Base-by-base conservation (phyloP, 305 asterid species). In the Solanum hybrid region DNA sequence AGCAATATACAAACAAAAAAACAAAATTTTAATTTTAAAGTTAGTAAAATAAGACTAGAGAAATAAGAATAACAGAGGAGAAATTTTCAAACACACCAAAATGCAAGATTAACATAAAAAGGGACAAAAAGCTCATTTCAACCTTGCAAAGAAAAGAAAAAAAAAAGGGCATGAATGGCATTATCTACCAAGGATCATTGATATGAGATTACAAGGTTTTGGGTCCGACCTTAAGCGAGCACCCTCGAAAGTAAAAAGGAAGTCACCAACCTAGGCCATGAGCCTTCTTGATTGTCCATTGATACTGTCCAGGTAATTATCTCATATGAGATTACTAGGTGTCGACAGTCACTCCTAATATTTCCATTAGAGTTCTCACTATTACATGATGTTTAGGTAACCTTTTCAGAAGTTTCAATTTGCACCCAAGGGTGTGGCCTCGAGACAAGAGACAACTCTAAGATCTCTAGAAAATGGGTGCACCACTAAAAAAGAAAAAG, bases 1-100 rank as follows among this genome's bases (percentile, higher is more conserved):
- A 96, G 82, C 5, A 91, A 90, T 51, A 20, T 28, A 79, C 82
- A 61, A 61, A 61, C 73, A 61, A 61, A 61, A 40, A 33, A 84
- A 51, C 2, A 82, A 10, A 78, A 26, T 22, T 22, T 7, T 6
- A 8, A 10, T 20, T 22, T 7, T 9, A 5, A 10, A 37, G 22
- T 46, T 18, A 24, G 12, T 76, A 29, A 76, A 22, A 78, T 14
- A 31, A 35, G 40, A 8, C 13, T 37, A 29, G 13, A 61, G 88
- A 22, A 13, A 40, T 67, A 40, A 35, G 20, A 78, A 82, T 40
- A 82, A 42, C 71, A 26, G 33, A 81, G 34, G 86, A 81, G 36
- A 40, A 82, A 2, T 82, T 81, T 28, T 26, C 87, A 13, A 26
- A 1, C 28, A 26, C 40, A 76, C 24, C 8, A 8, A 33, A 75